Evolutionary conservation across 306 rosid species (phyloP), one percentile per base, ranked within the genome.

Genomic region (Prunus mongolica): DNA sequence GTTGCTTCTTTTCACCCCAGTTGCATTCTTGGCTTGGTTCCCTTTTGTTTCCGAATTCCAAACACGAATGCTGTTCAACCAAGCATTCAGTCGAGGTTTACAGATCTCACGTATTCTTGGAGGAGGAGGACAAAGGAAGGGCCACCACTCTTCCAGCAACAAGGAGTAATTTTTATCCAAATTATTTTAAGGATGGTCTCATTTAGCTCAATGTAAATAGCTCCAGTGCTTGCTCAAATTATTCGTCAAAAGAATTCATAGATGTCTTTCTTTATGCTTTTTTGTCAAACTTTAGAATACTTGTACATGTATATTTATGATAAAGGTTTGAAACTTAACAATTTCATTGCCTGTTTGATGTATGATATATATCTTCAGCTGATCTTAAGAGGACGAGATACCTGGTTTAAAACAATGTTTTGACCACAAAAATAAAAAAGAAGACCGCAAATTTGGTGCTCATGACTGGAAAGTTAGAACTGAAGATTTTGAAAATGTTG

Each of bases 11-110:
- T 92, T 90, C 86, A 88, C 92, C 4, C 98, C 98, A 19, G 91
- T 95, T 34, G 98, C 98, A 38, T 89, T 90, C 90, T 85, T 95
- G 88, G 97, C 98, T 16, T 95, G 98, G 98, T 95, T 95, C 65
- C 97, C 98, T 25, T 92, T 92, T 71, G 98, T 95, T 73, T 95
- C 98, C 0, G 98, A 95, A 77, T 95, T 95, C 75, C 98, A 95
- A 77, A 90, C 98, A 0, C 77, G 98, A 80, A 95, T 95, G 97
- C 84, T 95, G 34, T 95, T 95, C 93, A 95, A 95, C 88, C 97
- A 92, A 84, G 98, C 98, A 56, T 90, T 95, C 91, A 95, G 98
- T 41, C 84, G 98, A 87, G 98, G 98, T 80, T 71, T 95, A 68
- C 97, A 95, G 87, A 95, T 95, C 75, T 90, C 96, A 22, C 95